Evolutionary conservation across 371 early-diverging fungal genomes (phyloP), one percentile per base, ranked within the genome.

Genomic region (Nematocida ausubeli): DNA sequence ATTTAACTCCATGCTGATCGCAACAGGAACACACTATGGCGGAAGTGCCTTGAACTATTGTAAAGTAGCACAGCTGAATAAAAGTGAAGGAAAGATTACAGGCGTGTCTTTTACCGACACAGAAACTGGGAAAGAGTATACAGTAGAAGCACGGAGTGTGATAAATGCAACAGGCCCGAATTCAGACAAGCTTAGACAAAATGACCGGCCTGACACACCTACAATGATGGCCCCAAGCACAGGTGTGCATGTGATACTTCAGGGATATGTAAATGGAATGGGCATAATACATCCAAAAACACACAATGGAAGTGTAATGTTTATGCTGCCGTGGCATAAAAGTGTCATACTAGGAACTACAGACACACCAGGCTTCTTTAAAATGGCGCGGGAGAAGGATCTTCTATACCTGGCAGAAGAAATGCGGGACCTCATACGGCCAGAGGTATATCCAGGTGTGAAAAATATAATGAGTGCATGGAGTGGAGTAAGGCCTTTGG

Each of bases 311-410:
- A 90, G 98, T 83, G 95, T 98, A 39, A 91, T 96, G 68, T 98
- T 96, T 89, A 92, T 98, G 84, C 83, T 98, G 79, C 98, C 98
- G 6, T 98, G 96, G 96, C 91, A 94, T 85, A 94, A 93, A 39
- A 91, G 91, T 84, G 90, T 91, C 37, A 91, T 98, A 82, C 96
- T 93, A n/a, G 99, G 99, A 42, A 94, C 95, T 26, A 98, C 98
- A 24, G 96, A 98, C 84, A 91, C 91, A 26, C 91, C 90, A 22
- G 90, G 47, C 9, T 14, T 19, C 9, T 14, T 14, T 19, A 44
- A 9, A 44, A 44, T 44, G 47, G 14, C 98, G 30, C 89, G 89
- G 49, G 93, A 95, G 85, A 89, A 91, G 69, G 99, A 98, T 82
- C 91, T 97, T 78, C 85, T 89, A 79, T 97, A 94, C 93, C 92